Evolutionary conservation across 2,329 filamentous ascomycete genomes (phyloP).

Genomic region (Pyricularia sp.): DNA sequence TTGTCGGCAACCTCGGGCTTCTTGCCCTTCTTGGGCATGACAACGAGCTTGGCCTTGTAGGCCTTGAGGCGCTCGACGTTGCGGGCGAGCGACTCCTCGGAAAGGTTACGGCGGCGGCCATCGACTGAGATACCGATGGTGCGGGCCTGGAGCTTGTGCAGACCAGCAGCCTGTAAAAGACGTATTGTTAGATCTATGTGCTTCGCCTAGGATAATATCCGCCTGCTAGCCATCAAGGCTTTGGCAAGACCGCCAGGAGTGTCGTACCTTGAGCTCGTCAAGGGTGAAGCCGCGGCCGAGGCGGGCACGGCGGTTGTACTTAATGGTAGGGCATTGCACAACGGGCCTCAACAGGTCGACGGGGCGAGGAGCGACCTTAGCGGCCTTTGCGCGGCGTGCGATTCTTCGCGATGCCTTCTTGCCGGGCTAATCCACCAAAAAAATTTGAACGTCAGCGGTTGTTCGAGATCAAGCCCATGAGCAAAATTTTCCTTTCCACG

Average conservation of each 20-base stretch:
- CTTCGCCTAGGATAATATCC: background rate
- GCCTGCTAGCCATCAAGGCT: background rate
- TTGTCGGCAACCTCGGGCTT: constrained; percentile 78
- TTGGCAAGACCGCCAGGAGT: background rate
- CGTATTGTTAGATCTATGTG: background rate
- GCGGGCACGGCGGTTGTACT: constrained; percentile 98
- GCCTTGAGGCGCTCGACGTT: constrained; percentile 98
- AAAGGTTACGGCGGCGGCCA: constrained; percentile 91
- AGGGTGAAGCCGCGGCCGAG: constrained; percentile 96
- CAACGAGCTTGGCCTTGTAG: constrained; percentile 90
- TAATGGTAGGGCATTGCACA: constrained; percentile 94
- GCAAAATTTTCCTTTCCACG: background rate
- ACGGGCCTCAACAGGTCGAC: constrained; percentile 94
- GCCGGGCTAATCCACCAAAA: constrained; percentile 55
- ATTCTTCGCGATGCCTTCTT: constrained; percentile 88
- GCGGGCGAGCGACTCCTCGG: constrained; percentile 82
- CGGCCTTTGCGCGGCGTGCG: constrained; percentile 88
- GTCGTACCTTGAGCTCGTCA: constrained; percentile 86
- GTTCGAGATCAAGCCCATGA: constrained; percentile 7
- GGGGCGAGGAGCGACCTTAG: constrained; percentile 85
- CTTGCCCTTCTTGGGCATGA: constrained; percentile 96
- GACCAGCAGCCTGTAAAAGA: constrained; percentile 3
- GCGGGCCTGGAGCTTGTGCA: constrained; percentile 52
- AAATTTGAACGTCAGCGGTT: constrained; percentile 18
- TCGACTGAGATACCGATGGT: constrained; percentile 98